phyloP scores from a whole-genome alignment of 495 filamentous ascomycete species.

The Xylaria cubensis region DNA sequence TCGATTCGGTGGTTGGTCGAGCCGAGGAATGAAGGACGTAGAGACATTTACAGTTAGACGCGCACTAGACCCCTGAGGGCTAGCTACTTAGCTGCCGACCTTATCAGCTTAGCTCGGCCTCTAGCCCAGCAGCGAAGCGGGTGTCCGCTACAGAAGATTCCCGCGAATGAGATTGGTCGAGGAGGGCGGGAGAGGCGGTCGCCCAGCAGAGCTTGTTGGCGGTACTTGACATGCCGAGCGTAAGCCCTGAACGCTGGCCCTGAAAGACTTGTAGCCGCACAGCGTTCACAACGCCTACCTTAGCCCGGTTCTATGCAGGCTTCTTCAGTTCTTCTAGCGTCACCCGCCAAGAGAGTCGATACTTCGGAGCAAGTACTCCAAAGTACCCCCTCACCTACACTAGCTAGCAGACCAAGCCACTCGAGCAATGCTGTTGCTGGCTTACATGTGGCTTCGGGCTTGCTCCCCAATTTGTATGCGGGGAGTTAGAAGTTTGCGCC shows the following conservation, averaged over 20 bases:
- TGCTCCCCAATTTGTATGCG: conserved; percentile 17
- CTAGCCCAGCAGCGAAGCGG: neutral
- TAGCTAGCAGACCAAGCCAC: neutral
- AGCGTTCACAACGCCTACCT: conserved; percentile 26
- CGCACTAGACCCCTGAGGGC: neutral
- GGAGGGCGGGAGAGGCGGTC: conserved; percentile 24
- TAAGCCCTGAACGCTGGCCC: conserved; percentile 15
- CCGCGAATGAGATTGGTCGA: conserved; percentile 12
- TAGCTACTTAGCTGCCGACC: neutral
- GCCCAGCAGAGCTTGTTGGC: conserved; percentile 25
- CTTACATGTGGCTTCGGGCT: neutral
- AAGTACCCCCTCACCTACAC: conserved; percentile 25
- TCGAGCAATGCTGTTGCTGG: neutral
- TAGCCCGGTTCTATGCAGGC: conserved; percentile 40
- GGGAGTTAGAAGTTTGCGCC: neutral
- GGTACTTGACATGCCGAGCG: conserved; percentile 14
- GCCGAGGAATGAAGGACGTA: conserved; percentile 5
- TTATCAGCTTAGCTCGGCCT: conserved; percentile 21
- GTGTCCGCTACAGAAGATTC: neutral
- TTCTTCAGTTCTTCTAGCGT: conserved; percentile 43
- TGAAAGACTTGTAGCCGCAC: conserved; percentile 21
- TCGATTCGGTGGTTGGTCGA: conserved; percentile 12
- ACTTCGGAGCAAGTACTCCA: conserved; percentile 18
- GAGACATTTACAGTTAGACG: conserved; percentile 10
- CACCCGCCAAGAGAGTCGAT: conserved; percentile 29